phyloP scores from a whole-genome alignment of 306 rosid genomes.

The Fragaria nilgerrensis region DNA sequence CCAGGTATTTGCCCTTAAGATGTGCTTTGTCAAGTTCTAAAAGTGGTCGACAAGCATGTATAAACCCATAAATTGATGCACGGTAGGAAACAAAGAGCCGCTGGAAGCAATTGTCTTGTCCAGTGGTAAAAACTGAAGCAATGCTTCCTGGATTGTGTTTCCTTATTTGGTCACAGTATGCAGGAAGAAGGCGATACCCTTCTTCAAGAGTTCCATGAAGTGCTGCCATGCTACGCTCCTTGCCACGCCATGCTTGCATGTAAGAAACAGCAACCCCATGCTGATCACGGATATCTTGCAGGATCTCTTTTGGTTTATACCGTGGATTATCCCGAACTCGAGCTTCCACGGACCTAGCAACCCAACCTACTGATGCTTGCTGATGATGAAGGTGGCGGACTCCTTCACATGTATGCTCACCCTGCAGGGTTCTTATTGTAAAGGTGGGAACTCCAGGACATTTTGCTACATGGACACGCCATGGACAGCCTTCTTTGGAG shows the following conservation, averaged over 20 bases:
- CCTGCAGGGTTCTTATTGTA: slow-evolving; percentile 84
- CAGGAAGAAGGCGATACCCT: slow-evolving; percentile 90
- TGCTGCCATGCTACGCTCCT: slow-evolving; percentile 99
- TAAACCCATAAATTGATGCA: slow-evolving; percentile 90
- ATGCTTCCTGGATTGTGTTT: slow-evolving; percentile 91
- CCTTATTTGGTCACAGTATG: slow-evolving; percentile 89
- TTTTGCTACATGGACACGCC: slow-evolving; percentile 99
- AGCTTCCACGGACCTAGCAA: slow-evolving; percentile 96
- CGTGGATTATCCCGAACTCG: slow-evolving; percentile 94
- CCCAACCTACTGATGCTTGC: slow-evolving; percentile 99
- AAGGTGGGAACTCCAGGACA: slow-evolving; percentile 97
- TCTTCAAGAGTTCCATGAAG: slow-evolving; percentile 99
- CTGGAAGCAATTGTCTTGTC: slow-evolving; percentile 90
- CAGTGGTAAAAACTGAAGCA: slow-evolving; percentile 88
- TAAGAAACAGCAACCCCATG: slow-evolving; percentile 99
- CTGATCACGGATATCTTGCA: slow-evolving; percentile 92
- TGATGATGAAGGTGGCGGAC: slow-evolving; percentile 94
- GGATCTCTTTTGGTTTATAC: slow-evolving; percentile 90
- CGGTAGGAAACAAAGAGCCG: slow-evolving; percentile 83
- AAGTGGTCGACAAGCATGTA: slow-evolving; percentile 97
- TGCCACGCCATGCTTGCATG: slow-evolving; percentile 99
- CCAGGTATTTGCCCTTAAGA: slow-evolving; percentile 91
- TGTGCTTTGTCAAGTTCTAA: slow-evolving; percentile 88
- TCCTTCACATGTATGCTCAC: slow-evolving; percentile 96
- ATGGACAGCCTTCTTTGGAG: slow-evolving; percentile 98